phyloP scores from a whole-genome alignment of 495 filamentous ascomycete species.

The Hypoxylon lenormandii region DNA sequence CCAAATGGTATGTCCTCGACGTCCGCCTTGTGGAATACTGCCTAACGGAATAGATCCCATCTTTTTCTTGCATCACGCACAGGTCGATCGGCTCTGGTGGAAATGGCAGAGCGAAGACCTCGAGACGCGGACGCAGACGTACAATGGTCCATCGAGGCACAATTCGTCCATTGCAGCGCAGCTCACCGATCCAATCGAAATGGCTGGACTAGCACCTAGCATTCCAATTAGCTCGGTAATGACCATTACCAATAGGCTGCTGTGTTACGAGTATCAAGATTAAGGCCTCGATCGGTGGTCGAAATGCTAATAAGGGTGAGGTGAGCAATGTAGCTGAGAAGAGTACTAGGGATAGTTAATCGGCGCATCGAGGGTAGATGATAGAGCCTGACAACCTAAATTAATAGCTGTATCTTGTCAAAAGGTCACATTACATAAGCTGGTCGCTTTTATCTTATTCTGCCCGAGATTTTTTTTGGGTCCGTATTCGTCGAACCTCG shows the following conservation, averaged over 20 bases:
- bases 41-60: constrained; percentile 54
- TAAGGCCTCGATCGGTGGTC: too few relatives aligned
- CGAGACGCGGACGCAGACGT: constrained; percentile 5
- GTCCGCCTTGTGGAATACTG: not conserved
- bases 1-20: constrained; percentile 28
- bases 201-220: not conserved
- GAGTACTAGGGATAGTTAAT: too few relatives aligned
- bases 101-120: constrained; percentile 21
- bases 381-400: too few relatives aligned
- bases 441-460: too few relatives aligned
- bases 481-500: too few relatives aligned
- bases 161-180: constrained; percentile 4
- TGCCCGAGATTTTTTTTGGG: too few relatives aligned
- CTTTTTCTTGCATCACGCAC: constrained; percentile 65
- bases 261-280: not conserved
- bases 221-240: not conserved
- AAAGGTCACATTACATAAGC: too few relatives aligned
- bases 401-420: too few relatives aligned
- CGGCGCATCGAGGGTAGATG: too few relatives aligned
- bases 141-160: constrained; percentile 4
- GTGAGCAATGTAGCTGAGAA: too few relatives aligned
- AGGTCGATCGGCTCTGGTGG: constrained; percentile 55
- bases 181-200: constrained; percentile 1
- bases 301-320: too few relatives aligned
- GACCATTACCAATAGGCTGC: too few relatives aligned